These are phyloP conservation scores for Magnolia changhungtana DNA, from an alignment of 164 flowering plant genomes.

Conservation along the genomic window DNA sequence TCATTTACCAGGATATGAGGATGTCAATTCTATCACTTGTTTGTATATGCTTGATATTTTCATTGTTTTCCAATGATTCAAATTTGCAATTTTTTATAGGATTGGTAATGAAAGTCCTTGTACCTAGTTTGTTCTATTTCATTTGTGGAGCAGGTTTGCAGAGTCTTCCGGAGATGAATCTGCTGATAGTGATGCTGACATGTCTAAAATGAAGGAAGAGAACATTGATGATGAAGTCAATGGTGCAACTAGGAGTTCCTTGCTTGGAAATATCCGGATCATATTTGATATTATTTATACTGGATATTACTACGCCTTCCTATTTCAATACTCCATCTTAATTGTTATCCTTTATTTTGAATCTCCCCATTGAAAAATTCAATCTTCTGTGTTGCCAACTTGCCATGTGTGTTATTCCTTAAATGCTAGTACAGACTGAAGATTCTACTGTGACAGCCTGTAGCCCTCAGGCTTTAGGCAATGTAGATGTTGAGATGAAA, in stretches of 20 bases:
- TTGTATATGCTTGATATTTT: not conserved
- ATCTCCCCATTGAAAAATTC: not conserved
- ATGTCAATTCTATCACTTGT: not conserved
- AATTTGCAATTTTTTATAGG: not conserved
- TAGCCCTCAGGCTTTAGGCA: conserved; percentile 18
- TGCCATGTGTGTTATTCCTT: conserved; percentile 19
- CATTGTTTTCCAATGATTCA: not conserved
- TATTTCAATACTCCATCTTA: not conserved
- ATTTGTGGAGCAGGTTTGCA: conserved; percentile 41
- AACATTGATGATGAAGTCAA: conserved; percentile 19
- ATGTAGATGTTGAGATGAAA: conserved; percentile 18
- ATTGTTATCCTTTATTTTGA: not conserved
- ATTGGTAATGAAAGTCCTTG: not conserved
- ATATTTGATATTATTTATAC: not conserved
- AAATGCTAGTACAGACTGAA: conserved; percentile 28
- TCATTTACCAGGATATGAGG: too few species aligned
- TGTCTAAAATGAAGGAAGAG: conserved; percentile 33
- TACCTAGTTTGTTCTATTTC: not conserved
- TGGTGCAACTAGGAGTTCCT: conserved; percentile 1
- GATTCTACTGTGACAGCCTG: conserved; percentile 9
- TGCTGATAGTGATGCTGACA: conserved; percentile 29
- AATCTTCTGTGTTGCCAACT: not conserved
- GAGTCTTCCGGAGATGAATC: conserved; percentile 59
- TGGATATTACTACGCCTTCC: not conserved
- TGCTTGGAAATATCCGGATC: conserved; percentile 27